phyloP scores from a whole-genome alignment of 371 early-diverging fungal genomes.

The Mucor irregularis region DNA sequence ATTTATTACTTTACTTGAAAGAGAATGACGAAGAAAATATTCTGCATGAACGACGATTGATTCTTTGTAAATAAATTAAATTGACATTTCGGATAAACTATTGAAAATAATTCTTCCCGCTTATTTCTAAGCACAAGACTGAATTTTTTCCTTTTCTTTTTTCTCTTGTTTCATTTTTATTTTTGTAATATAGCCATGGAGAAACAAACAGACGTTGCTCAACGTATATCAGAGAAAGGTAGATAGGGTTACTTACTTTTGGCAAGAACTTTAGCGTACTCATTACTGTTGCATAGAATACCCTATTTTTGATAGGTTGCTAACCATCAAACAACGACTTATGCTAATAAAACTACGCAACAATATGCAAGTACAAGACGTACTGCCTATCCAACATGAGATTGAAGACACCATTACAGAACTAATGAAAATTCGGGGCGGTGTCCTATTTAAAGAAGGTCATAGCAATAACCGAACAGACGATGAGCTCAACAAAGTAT shows the following conservation, averaged over 20 bases:
- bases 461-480: constrained; percentile 11
- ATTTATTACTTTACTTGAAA: no score
- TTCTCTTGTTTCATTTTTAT: not conserved
- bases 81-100: no score
- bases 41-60: no score
- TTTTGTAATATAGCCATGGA: not conserved
- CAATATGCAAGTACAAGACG: not conserved
- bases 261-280: not conserved
- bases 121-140: not conserved
- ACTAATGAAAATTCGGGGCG: not conserved
- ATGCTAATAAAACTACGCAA: constrained; percentile 2
- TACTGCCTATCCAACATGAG: not conserved
- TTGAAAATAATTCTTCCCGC: not conserved
- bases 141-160: not conserved
- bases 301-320: constrained; percentile 2
- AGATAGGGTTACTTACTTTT: not conserved
- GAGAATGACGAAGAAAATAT: no score
- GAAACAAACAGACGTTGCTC: not conserved
- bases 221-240: constrained; percentile 7
- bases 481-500: constrained; percentile 13
- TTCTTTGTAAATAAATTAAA: no score
- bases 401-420: constrained; percentile 2
- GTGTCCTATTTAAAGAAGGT: constrained; percentile 1
- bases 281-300: not conserved
- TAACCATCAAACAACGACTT: constrained; percentile 1